phyloP scores from a whole-genome alignment of 2,329 filamentous ascomycete genomes.

The Exophiala bonariae region DNA sequence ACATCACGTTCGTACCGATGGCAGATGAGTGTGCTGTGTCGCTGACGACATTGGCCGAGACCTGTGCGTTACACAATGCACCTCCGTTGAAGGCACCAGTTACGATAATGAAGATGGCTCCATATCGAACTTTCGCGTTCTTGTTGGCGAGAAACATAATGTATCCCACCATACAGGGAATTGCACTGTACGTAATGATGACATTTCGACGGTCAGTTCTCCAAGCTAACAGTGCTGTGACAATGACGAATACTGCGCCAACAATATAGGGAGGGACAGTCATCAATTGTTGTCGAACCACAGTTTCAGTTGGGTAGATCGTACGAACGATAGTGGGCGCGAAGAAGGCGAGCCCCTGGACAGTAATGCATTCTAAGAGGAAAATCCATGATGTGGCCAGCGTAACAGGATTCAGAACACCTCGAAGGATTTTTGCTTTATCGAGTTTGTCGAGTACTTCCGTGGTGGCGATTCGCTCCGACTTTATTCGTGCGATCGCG shows the following conservation, averaged over 20 bases:
- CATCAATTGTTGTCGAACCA: conserved; percentile 66
- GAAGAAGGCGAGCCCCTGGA: conserved; percentile 71
- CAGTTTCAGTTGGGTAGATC: conserved; percentile 61
- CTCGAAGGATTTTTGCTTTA: conserved; percentile 57
- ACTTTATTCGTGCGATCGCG: conserved; percentile 66
- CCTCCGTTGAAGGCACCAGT: conserved; percentile 64
- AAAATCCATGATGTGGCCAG: conserved; percentile 59
- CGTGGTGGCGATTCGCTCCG: conserved; percentile 63
- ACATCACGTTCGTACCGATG: conserved; percentile 69
- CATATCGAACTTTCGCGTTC: conserved; percentile 60
- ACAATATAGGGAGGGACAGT: conserved; percentile 71
- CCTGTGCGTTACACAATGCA: conserved; percentile 66
- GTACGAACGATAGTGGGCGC: conserved; percentile 67
- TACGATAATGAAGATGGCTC: conserved; percentile 69
- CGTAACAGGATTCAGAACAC: conserved; percentile 65
- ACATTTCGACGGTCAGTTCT: conserved; percentile 59
- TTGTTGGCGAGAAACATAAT: conserved; percentile 66
- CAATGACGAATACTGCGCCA: conserved; percentile 64
- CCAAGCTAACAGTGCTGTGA: conserved; percentile 63
- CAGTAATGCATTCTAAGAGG: conserved; percentile 67
- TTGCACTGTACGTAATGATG: conserved; percentile 61
- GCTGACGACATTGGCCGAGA: conserved; percentile 68
- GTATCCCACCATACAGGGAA: conserved; percentile 68
- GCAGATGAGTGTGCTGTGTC: conserved; percentile 68
- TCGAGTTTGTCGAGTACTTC: conserved; percentile 66